These are phyloP conservation scores for Neofusicoccum sp. DNA, from an alignment of 2,329 filamentous ascomycete species.

Conservation along the genomic window DNA sequence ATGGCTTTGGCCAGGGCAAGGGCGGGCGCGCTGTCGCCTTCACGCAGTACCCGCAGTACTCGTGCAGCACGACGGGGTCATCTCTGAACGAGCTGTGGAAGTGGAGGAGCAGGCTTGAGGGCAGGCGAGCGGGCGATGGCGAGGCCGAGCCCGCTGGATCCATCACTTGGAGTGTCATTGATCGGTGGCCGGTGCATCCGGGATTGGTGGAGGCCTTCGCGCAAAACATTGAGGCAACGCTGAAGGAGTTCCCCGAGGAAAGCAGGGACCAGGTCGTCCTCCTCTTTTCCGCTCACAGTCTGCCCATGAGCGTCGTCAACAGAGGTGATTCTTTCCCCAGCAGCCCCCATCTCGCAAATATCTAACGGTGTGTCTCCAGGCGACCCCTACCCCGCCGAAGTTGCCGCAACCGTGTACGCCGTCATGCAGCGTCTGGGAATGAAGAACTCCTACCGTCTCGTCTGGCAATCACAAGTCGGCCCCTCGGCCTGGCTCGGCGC, in stretches of 20 bases:
- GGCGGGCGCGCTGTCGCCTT: slow-evolving; percentile 96
- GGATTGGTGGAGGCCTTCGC: slow-evolving; percentile 91
- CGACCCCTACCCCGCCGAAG: slow-evolving; percentile 92
- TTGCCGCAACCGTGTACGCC: slow-evolving; percentile 91
- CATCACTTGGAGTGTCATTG: slow-evolving; percentile 96
- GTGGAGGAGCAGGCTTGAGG: slow-evolving; percentile 85
- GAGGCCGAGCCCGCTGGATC: slow-evolving; percentile 59
- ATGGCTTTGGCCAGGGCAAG: slow-evolving; percentile 85
- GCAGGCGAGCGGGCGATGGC: slow-evolving; percentile 59
- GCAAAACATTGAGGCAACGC: slow-evolving; percentile 81
- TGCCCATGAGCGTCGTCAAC: slow-evolving; percentile 98
- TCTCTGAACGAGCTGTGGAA: slow-evolving; percentile 98
- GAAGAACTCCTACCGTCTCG: slow-evolving; percentile 86
- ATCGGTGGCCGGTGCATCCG: slow-evolving; percentile 90
- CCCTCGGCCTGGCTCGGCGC: slow-evolving; percentile 93
- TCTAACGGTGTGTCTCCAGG: slow-evolving; percentile 50
- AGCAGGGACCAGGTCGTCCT: slow-evolving; percentile 77
- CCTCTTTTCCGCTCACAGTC: slow-evolving; percentile 90
- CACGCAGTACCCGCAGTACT: slow-evolving; percentile 98
- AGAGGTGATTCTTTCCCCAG: slow-evolving; percentile 54
- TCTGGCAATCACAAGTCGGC: slow-evolving; percentile 98
- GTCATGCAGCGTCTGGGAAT: slow-evolving; percentile 92
- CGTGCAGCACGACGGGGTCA: slow-evolving; percentile 94
- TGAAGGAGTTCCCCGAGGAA: slow-evolving; percentile 80
- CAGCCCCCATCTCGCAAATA: not conserved